A percentile compares a stretch with the other conserved stretches of the same genome.
Evolutionary conservation across 306 rosid genomes (phyloP).

Genomic region (Vicia faba): DNA sequence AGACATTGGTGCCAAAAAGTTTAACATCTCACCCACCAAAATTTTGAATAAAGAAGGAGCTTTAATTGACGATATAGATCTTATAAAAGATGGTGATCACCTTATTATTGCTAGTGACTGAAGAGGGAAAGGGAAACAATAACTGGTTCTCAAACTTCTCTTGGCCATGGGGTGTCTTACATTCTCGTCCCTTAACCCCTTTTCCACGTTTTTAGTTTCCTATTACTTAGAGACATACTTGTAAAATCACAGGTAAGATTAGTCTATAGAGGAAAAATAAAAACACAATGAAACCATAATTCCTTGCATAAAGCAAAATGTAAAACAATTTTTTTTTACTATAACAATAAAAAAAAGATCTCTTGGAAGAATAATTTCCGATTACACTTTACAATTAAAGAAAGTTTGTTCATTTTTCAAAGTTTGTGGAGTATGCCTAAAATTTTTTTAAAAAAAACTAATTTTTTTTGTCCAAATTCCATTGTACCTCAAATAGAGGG

Average conservation of each 20-base stretch:
- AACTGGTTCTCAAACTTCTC: conserved; percentile 6
- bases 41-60: conserved; percentile 61
- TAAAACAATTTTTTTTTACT: neutral
- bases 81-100: conserved; percentile 69
- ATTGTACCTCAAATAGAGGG: too few relatives aligned
- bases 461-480: too few relatives aligned
- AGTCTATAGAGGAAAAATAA: neutral
- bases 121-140: conserved; percentile 14
- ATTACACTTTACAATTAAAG: neutral
- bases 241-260: conserved; percentile 7
- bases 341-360: neutral
- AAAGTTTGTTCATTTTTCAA: neutral
- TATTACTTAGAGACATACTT: neutral
- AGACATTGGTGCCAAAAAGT: conserved; percentile 59
- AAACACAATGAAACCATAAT: neutral
- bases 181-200: neutral
- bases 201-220: neutral
- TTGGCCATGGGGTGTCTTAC: neutral
- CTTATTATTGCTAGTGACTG: conserved; percentile 44
- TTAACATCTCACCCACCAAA: conserved; percentile 47
- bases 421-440: too few relatives aligned
- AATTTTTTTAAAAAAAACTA: too few relatives aligned
- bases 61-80: conserved; percentile 58
- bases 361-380: neutral
- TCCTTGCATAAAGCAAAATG: neutral